Evolutionary conservation across 1,284 basidiomycete species (phyloP), one percentile per base, ranked within the genome.

Genomic region (Cutaneotrichosporon sp.): DNA sequence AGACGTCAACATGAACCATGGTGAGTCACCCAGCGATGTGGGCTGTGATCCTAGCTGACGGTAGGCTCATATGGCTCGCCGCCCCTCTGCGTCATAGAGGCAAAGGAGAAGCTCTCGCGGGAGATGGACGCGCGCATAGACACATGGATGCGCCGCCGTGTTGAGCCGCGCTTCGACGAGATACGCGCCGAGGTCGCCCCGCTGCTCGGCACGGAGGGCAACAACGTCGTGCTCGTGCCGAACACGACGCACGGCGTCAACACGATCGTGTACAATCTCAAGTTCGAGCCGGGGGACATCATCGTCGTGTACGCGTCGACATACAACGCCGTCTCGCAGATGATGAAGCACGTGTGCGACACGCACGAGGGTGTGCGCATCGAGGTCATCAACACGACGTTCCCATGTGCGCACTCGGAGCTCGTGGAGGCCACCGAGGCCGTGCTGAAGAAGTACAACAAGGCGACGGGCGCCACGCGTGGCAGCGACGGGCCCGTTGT

Each of bases 231-330:
- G 11, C 71, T 91, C 22, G 85, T 77, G 0, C 81, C 83, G 6
- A 91, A 90, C 64, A 82, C 87, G 0, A 87, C 86, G 0, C 84
- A 86, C 67, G 89, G 87, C 1, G 67, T 91, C 45, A 86, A 87
- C 68, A 89, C 85, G 9, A 79, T 91, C 36, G 71, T 90, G 51
- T 75, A 83, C 46, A 90, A 89, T 69, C 81, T 91, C 27, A 77
- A 81, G 25, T 86, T 83, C 83, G 71, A 79, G 27, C 77, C 82
- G 27, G 83, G 81, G 4, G 85, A 87, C 67, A 67, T 85, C 10
- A 76, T 86, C 42, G 69, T 86, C 31, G 77, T 71, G 29, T 82
- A 84, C 59, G 85, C 81, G 46, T 87, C 87, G 0, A 89, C 89
- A 0, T 92, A 92, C 72, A 80, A 76, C 11, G 83, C 89, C 1